Evolutionary conservation across 2,329 filamentous ascomycete genomes (phyloP).

Genomic region (Arthrinium phaeospermum): DNA sequence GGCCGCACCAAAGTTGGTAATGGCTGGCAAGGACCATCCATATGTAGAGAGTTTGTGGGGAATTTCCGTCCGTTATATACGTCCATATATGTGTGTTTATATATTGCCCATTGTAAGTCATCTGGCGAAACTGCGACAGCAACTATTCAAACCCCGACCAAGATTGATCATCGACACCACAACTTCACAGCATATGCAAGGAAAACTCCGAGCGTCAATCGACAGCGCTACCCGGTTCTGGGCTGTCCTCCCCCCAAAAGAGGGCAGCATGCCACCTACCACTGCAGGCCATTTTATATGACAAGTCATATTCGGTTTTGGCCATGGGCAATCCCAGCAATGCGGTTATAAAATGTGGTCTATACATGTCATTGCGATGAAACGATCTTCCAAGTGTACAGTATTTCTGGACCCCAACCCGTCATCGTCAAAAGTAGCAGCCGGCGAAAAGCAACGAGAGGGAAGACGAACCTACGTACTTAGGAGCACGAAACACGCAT

Average conservation of each 20-base stretch:
- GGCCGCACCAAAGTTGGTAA: not conserved
- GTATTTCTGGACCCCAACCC: not conserved
- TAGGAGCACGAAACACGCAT: not conserved
- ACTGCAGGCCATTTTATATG: not conserved
- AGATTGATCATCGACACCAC: not conserved
- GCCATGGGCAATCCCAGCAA: conserved; percentile 3
- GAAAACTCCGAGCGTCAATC: not conserved
- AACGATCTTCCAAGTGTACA: not conserved
- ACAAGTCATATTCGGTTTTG: not conserved
- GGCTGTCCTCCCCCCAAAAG: not conserved
- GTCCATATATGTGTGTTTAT: not conserved
- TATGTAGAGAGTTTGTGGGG: not conserved
- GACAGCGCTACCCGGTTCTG: not conserved
- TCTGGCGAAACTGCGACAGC: not conserved
- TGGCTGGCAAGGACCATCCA: not conserved
- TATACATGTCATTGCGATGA: not conserved
- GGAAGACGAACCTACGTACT: not conserved
- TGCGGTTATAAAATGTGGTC: not conserved
- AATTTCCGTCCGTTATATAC: not conserved
- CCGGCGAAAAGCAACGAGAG: not conserved
- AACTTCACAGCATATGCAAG: not conserved
- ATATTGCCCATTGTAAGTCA: not conserved
- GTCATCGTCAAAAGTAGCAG: not conserved
- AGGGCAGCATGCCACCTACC: not conserved
- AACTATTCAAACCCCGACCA: not conserved